phyloP scores from a whole-genome alignment of 2,329 filamentous ascomycete species.

The Aspergillus ustus region DNA sequence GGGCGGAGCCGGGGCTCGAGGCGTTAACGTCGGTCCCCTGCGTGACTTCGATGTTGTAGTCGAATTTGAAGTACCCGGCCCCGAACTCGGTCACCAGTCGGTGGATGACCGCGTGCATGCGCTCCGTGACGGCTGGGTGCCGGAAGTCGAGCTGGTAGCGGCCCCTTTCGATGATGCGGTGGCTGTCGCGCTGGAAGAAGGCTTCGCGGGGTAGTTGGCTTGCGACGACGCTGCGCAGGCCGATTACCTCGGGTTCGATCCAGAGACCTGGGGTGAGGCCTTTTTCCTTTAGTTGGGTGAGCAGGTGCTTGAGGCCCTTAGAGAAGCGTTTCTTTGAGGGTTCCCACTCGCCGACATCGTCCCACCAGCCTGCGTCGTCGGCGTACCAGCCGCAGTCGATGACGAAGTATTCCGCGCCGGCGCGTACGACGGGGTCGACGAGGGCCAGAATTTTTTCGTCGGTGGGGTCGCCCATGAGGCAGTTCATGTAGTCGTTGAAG shows the following conservation, averaged over 20 bases:
- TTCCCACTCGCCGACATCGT: constrained; percentile 42
- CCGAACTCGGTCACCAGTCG: constrained; percentile 32
- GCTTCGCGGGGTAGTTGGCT: constrained; percentile 34
- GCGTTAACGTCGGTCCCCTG: constrained; percentile 37
- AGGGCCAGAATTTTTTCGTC: constrained; percentile 40
- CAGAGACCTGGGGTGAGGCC: constrained; percentile 40
- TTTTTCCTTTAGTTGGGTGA: constrained; percentile 29
- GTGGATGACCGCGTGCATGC: constrained; percentile 33
- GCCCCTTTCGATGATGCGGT: constrained; percentile 37
- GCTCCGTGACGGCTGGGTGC: constrained; percentile 28
- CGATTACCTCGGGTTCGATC: constrained; percentile 45
- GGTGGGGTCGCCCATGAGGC: constrained; percentile 44
- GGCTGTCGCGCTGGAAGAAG: constrained; percentile 39
- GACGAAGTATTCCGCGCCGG: constrained; percentile 43
- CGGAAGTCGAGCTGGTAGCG: constrained; percentile 43
- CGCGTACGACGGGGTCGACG: constrained; percentile 30
- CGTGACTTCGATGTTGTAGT: constrained; percentile 44
- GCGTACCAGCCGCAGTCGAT: constrained; percentile 47
- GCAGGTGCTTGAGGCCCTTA: constrained; percentile 32
- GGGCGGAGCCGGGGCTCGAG: constrained; percentile 30
- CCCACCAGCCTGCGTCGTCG: constrained; percentile 44
- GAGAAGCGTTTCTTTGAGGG: constrained; percentile 40
- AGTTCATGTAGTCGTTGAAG: constrained; percentile 50
- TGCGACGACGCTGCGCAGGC: constrained; percentile 33
- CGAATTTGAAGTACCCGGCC: constrained; percentile 43